phyloP scores from a whole-genome alignment of 2,329 filamentous ascomycete species.

The Verticillium albo-atrum region DNA sequence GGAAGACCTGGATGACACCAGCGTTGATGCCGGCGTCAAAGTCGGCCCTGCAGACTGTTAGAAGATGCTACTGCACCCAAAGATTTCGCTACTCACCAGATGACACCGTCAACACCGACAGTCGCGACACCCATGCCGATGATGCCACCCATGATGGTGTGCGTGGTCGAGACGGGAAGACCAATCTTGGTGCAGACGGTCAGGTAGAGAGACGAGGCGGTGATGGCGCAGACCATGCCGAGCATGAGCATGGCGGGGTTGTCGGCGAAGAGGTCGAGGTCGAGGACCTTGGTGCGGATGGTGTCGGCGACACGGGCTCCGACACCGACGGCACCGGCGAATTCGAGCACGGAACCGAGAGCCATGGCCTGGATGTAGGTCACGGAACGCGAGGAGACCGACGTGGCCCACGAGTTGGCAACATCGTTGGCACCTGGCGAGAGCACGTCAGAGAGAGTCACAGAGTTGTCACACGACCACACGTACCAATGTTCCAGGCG shows the following conservation, averaged over 20 bases:
- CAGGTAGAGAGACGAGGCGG: constrained; percentile 34
- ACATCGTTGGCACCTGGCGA: constrained; percentile 42
- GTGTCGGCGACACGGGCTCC: constrained; percentile 41
- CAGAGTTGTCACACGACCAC: background rate
- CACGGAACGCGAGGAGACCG: constrained; percentile 56
- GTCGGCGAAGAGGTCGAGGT: constrained; percentile 29
- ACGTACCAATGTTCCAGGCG: constrained; percentile 59
- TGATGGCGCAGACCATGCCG: constrained; percentile 32
- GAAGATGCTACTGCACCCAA: too few species aligned
- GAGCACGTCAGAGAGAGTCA: background rate
- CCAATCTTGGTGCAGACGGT: constrained; percentile 30
- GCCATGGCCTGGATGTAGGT: constrained; percentile 43
- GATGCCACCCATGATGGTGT: constrained; percentile 39
- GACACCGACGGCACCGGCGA: constrained; percentile 42
- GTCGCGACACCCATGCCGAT: constrained; percentile 40
- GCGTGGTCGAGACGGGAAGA: constrained; percentile 38
- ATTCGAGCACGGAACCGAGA: constrained; percentile 42
- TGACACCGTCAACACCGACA: constrained; percentile 31
- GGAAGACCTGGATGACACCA: constrained; percentile 42
- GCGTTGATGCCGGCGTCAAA: constrained; percentile 10
- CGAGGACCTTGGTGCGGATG: constrained; percentile 42
- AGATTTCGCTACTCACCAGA: too few species aligned
- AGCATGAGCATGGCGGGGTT: constrained; percentile 36
- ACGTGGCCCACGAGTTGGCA: constrained; percentile 59
- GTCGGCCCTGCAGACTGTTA: too few species aligned